Evolutionary conservation across 768 basidiomycete genomes (phyloP), one percentile per base, ranked within the genome.

Genomic region (Cyclocybe cylindracea): DNA sequence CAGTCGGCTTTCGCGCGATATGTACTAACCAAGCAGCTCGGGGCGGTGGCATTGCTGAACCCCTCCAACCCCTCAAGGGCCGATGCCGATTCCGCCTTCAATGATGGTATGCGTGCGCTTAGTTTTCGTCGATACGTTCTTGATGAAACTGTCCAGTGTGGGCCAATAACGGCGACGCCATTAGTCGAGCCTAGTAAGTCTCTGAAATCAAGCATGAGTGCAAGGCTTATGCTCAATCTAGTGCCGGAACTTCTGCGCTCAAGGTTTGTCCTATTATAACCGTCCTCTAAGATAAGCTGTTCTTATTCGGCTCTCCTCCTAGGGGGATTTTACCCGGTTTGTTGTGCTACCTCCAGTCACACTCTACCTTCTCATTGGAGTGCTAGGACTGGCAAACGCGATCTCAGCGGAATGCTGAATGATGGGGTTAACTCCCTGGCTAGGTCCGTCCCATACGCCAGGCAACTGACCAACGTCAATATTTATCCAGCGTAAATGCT

Each of bases 111-210:
- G 66, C 47, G 19, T 35, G 24, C 24, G 24, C 8, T 37, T 4
- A 10, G 5, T 16, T 18, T 2, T 29, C 34, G 3, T 42, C 5
- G 10, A 8, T 16, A 33, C 10, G 10, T 39, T 10, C 44, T 18
- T 39, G 42, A 43, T 44, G 14, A 48, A n/a, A 13, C 19, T 53
- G 36, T 40, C 18, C 53, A 91, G 91, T 93, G 13, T 99, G 97
- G 97, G 97, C 97, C 2, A 97, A 98, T 64, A 98, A 98, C 59
- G 97, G 97, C 0, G 97, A 99, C 65, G 89, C 92, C 5, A 91
- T 97, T 52, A 94, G 91, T 66, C 80, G 89, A 48, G 87, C 88
- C 48, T 93, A 91, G 89, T 91, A 64, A 64, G 86, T 77, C 39
- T 59, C 19, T 50, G 10, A 37, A 7, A n/a, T 48, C 39, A 48